These are phyloP conservation scores for Mycena haematopus DNA, from an alignment of 768 basidiomycete genomes.

Conservation along the genomic window DNA sequence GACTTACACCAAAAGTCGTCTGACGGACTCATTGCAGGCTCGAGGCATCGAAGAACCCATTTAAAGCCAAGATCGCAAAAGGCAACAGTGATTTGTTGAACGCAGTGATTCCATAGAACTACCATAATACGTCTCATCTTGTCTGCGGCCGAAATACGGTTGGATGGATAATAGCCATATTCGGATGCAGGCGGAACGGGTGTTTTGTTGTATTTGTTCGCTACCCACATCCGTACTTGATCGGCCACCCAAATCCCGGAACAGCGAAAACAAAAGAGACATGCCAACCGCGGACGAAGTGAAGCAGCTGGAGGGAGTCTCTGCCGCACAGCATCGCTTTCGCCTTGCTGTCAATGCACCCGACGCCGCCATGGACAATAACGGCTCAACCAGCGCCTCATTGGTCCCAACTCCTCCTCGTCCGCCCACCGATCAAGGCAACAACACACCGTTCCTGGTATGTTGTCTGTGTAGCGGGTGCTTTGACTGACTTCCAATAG, in stretches of 20 bases:
- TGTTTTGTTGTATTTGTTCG: conserved; percentile 12
- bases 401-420: neutral
- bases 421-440: neutral
- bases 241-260: conserved; percentile 1
- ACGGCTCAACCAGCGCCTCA: neutral
- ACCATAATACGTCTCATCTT: too few relatives aligned
- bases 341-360: conserved; percentile 20
- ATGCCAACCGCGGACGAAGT: conserved; percentile 23
- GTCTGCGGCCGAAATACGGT: too few relatives aligned
- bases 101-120: too few relatives aligned
- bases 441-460: conserved; percentile 16
- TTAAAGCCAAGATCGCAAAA: too few relatives aligned
- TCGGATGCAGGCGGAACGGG: conserved; percentile 5
- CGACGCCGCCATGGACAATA: conserved; percentile 1
- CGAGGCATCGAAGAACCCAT: too few relatives aligned
- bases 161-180: neutral
- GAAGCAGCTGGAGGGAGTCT: conserved; percentile 16
- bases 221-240: neutral
- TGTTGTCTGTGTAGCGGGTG: neutral
- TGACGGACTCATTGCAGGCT: too few relatives aligned
- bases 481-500: conserved; percentile 4
- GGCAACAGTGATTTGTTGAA: too few relatives aligned
- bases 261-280: neutral
- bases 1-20: too few relatives aligned
- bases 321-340: conserved; percentile 25